Evolutionary conservation across 169 alveolate species (phyloP), one percentile per base, ranked within the genome.

Genomic region (Eimeria maxima): DNA sequence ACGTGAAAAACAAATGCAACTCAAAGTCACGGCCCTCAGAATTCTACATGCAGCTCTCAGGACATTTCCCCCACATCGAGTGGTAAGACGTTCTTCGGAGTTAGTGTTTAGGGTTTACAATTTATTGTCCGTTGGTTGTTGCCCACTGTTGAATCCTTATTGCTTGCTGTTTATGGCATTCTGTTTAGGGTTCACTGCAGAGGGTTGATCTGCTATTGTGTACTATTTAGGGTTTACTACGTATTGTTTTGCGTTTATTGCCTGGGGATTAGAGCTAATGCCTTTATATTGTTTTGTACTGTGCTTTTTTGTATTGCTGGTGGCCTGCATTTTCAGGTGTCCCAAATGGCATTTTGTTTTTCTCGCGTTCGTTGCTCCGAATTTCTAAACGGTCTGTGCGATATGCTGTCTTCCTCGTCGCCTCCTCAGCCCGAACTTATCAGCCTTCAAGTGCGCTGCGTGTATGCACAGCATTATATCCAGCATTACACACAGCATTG

Each of bases 21-120:
- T 53, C 63, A 27, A 47, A n/a, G n/a, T 76, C 7, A 73, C 63
- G n/a, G 97, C 93, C 24, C 33, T 73, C 73, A 73, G 92, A 29
- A 67, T 78, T n/a, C 88, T 95, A 20, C 53, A 53, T 78, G 27
- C 88, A 22, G 55, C 97, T 4, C 65, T 95, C 24, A 53, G 71
- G 55, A 69, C 97, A 20, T 95, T 80, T 29, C 97, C 97, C 24
- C 97, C 97, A 3, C 97, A 95, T n/a, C 50, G 97, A 16, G 97
- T 95, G 94, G 97, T 95, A 45, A 60, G 69, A 60, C 13, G 20
- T 18, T 7, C n/a, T 13, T 65, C 8, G 33, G 74, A 14, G 22
- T 65, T 65, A 24, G 74, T 33, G 74, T 65, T 65, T 65, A n/a
- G 74, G 74, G 74, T 65, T 65, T 65, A 65, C 42, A 38, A 38